Conservation (phyloP, 2,329 filamentous ascomycete species). For the Microdochium trichocladiopsis region DNA sequence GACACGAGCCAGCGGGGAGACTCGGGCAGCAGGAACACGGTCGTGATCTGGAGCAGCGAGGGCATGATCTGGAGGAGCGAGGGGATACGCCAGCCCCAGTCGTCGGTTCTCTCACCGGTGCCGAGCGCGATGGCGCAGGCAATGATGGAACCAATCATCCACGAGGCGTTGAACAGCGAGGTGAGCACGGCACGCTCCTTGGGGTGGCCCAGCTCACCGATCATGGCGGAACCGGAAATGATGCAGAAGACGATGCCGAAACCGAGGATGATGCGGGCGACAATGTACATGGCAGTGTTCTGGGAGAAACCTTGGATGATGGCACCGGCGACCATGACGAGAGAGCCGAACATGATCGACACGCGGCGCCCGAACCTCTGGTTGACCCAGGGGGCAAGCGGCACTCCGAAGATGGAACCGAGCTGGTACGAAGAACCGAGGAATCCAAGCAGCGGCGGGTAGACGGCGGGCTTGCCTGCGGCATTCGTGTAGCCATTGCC, state of each 20-base stretch:
- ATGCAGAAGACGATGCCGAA: conserved; percentile 54
- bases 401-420: conserved; percentile 44
- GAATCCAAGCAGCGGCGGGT: conserved; percentile 46
- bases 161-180: conserved; percentile 52
- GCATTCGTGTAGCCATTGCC: conserved; percentile 14
- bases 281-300: conserved; percentile 47
- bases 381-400: conserved; percentile 11
- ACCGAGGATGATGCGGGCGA: conserved; percentile 51
- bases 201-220: conserved; percentile 54
- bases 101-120: conserved; percentile 29
- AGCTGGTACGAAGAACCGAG: conserved; percentile 53
- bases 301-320: conserved; percentile 45
- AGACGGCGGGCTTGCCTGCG: neutral
- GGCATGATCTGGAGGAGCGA: conserved; percentile 38
- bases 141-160: conserved; percentile 43
- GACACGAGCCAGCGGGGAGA: conserved; percentile 52
- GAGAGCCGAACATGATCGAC: conserved; percentile 40
- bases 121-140: conserved; percentile 43
- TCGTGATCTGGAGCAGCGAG: conserved; percentile 30
- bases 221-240: conserved; percentile 48
- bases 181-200: conserved; percentile 54
- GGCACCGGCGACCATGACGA: conserved; percentile 46
- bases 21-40: conserved; percentile 45
- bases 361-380: conserved; percentile 41
- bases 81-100: conserved; percentile 37